A percentile compares a stretch with the other conserved stretches of the same genome.
Evolutionary conservation across 2,329 filamentous ascomycete species (phyloP).

Genomic region (Exutisphaerella laricina): DNA sequence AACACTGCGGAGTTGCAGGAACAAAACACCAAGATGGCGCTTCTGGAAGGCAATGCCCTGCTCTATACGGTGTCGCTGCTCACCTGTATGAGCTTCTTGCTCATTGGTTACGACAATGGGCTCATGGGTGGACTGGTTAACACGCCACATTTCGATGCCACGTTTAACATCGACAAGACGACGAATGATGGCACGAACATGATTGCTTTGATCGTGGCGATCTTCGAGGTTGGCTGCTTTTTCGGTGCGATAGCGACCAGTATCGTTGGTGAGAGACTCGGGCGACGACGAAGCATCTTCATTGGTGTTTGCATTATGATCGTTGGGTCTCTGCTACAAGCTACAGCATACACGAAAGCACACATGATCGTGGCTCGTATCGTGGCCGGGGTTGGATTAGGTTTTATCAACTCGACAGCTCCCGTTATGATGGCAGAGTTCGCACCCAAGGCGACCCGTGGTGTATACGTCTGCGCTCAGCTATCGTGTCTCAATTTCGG

Average conservation of each 20-base stretch:
- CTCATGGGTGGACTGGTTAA: conserved; percentile 35
- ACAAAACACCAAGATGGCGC: conserved; percentile 19
- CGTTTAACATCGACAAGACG: conserved; percentile 38
- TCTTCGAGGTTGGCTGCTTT: conserved; percentile 40
- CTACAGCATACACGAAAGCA: conserved; percentile 36
- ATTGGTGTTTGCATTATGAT: conserved; percentile 43
- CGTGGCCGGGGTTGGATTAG: conserved; percentile 42
- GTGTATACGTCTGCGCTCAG: conserved; percentile 43
- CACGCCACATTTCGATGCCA: conserved; percentile 37
- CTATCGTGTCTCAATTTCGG: conserved; percentile 46
- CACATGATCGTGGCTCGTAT: conserved; percentile 44
- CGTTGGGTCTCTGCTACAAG: conserved; percentile 40
- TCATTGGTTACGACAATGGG: conserved; percentile 40
- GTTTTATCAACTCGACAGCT: conserved; percentile 42
- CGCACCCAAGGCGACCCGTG: conserved; percentile 29
- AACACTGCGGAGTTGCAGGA: too few species aligned
- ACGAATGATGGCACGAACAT: conserved; percentile 32
- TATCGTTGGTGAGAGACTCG: conserved; percentile 42
- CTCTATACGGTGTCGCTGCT: conserved; percentile 41
- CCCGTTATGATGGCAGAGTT: conserved; percentile 44
- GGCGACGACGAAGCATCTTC: conserved; percentile 41
- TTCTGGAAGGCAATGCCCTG: conserved; percentile 36
- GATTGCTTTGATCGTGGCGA: conserved; percentile 45
- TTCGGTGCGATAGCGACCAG: conserved; percentile 37
- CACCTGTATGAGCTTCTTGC: conserved; percentile 45